Evolutionary conservation across 2,329 filamentous ascomycete genomes (phyloP).

Genomic region (Rhynchosporium secalis): DNA sequence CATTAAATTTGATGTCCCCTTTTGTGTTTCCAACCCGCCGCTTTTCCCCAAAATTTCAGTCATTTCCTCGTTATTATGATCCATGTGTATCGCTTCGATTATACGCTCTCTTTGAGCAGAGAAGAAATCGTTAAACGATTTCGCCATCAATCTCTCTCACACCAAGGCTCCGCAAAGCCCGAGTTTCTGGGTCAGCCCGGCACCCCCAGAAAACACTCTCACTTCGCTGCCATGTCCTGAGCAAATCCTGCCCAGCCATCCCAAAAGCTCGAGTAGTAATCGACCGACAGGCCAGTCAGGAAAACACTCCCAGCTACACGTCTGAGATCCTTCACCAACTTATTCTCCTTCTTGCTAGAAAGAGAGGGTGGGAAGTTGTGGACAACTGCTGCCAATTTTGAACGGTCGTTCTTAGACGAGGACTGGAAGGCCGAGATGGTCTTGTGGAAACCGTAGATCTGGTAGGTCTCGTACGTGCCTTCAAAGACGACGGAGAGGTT

Average conservation of each 20-base stretch:
- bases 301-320: slow-evolving; percentile 43
- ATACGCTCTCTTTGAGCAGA: neutral
- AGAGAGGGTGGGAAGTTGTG: slow-evolving; percentile 42
- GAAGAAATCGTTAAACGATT: neutral
- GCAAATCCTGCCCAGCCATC: slow-evolving; percentile 43
- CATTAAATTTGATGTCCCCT: neutral
- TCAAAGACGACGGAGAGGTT: slow-evolving; percentile 47
- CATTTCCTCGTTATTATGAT: neutral
- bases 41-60: neutral
- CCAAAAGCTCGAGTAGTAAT: slow-evolving; percentile 46
- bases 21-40: neutral
- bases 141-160: too few relatives aligned
- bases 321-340: slow-evolving; percentile 41
- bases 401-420: slow-evolving; percentile 36
- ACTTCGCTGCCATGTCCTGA: slow-evolving; percentile 19
- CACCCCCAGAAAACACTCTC: neutral
- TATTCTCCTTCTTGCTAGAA: slow-evolving; percentile 28
- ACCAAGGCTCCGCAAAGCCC: too few relatives aligned
- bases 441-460: slow-evolving; percentile 39
- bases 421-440: slow-evolving; percentile 37
- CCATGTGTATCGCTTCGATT: neutral
- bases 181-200: too few relatives aligned
- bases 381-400: slow-evolving; percentile 41
- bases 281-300: slow-evolving; percentile 42
- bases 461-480: slow-evolving; percentile 43